Evolutionary conservation across 202 grass and related monocot species (phyloP).

Genomic region (Alloteropsis angusta): DNA sequence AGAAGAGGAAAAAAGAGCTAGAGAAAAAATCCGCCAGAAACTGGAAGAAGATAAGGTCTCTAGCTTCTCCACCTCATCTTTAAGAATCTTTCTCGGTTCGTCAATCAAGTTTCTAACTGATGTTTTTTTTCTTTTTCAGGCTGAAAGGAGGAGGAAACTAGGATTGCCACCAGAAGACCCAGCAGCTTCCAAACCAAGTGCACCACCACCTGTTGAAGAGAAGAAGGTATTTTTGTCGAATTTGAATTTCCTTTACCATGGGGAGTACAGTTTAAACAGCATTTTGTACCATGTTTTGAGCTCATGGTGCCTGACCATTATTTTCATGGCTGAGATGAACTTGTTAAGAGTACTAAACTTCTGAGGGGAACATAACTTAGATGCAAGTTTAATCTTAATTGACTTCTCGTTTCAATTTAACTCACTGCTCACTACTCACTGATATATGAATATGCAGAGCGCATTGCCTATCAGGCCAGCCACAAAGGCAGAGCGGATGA

Average conservation of each 20-base stretch:
- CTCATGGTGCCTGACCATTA: background rate
- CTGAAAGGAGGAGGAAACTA: slow-evolving; percentile 93
- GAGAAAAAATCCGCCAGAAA: slow-evolving; percentile 88
- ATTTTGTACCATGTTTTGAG: background rate
- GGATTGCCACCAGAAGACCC: slow-evolving; percentile 68
- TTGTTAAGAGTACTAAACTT: background rate
- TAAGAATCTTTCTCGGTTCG: background rate
- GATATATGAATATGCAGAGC: slow-evolving; percentile 38
- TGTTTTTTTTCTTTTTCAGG: slow-evolving; percentile 32
- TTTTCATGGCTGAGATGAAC: background rate
- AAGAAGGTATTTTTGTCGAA: slow-evolving; percentile 57
- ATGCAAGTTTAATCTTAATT: background rate
- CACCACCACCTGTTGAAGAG: slow-evolving; percentile 49
- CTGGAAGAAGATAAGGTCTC: slow-evolving; percentile 88
- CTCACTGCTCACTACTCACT: background rate
- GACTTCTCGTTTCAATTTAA: background rate
- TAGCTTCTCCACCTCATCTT: background rate
- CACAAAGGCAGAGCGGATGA: slow-evolving; percentile 80
- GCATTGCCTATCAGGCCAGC: slow-evolving; percentile 61
- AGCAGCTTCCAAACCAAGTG: slow-evolving; percentile 51
- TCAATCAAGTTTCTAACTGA: background rate
- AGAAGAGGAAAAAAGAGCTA: slow-evolving; percentile 87
- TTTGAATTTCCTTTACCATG: background rate
- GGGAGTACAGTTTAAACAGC: background rate
- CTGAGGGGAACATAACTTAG: background rate